phyloP scores from a whole-genome alignment of 1,284 basidiomycete species.

The Bondarzewia mesenterica region DNA sequence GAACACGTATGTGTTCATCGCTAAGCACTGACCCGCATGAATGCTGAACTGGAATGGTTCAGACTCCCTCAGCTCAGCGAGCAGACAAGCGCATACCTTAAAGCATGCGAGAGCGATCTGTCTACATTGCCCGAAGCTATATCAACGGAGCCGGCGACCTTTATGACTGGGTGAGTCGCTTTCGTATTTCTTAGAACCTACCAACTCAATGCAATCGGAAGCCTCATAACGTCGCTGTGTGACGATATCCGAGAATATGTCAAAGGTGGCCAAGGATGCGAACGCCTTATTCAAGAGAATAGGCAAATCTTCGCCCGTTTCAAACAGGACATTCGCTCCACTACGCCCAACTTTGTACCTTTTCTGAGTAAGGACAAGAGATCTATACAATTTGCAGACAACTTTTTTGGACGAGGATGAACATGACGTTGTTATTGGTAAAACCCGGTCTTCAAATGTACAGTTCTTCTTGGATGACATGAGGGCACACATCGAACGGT shows the following conservation, averaged over 20 bases:
- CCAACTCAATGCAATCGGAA: not conserved
- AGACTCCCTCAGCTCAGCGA: conserved; percentile 36
- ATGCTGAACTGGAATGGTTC: not conserved
- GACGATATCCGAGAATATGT: conserved; percentile 27
- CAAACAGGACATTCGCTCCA: conserved; percentile 27
- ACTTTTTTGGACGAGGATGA: too few relatives aligned
- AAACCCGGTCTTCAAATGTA: not conserved
- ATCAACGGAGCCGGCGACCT: conserved; percentile 33
- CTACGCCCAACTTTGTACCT: conserved; percentile 31
- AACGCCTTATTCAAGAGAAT: conserved; percentile 29
- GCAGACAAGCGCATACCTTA: conserved; percentile 30
- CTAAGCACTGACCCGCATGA: not conserved
- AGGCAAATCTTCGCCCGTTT: conserved; percentile 25
- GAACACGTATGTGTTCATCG: conserved; percentile 33
- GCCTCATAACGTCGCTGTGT: conserved; percentile 37
- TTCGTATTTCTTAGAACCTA: not conserved
- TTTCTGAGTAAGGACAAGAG: not conserved
- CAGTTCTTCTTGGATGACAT: conserved; percentile 23
- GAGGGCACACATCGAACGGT: conserved; percentile 25
- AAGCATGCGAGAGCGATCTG: conserved; percentile 27
- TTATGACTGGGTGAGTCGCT: conserved; percentile 26
- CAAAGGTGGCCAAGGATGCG: conserved; percentile 24
- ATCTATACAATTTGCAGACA: not conserved
- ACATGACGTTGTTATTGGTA: not conserved
- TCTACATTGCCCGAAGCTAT: conserved; percentile 32